Evolutionary conservation across 805 yeast genomes (phyloP).

Genomic region (Zygotorulaspora florentina): DNA sequence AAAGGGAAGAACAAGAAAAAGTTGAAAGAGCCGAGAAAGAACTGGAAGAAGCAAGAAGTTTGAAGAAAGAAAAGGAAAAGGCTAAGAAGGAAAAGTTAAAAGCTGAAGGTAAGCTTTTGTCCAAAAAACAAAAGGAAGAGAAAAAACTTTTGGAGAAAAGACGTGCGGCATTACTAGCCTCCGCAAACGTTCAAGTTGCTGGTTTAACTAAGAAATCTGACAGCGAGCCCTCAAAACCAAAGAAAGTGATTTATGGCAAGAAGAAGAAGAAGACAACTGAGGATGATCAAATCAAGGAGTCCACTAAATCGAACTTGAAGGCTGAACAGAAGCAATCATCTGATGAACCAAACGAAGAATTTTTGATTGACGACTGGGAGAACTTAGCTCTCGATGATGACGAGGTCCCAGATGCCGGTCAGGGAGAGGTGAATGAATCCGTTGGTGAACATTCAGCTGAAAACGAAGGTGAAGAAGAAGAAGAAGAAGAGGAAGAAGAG

Average conservation of each 20-base stretch:
- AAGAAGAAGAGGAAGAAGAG: conserved; percentile 30
- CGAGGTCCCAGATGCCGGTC: conserved; percentile 40
- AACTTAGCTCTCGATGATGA: conserved; percentile 58
- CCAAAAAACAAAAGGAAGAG: conserved; percentile 94
- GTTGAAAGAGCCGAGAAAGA: conserved; percentile 41
- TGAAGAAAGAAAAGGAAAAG: conserved; percentile 83
- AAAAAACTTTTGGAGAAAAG: conserved; percentile 82
- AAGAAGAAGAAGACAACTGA: conserved; percentile 53
- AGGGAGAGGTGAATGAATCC: conserved; percentile 13
- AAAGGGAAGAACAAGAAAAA: conserved; percentile 48
- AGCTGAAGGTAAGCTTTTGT: conserved; percentile 91
- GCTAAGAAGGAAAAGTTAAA: conserved; percentile 84
- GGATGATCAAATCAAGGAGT: conserved; percentile 29
- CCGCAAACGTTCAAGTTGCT: conserved; percentile 69
- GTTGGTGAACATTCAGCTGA: conserved; percentile 27
- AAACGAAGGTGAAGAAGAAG: conserved; percentile 34
- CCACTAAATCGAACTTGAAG: conserved; percentile 22
- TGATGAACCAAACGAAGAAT: conserved; percentile 47
- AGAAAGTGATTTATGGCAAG: conserved; percentile 66
- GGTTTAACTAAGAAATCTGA: conserved; percentile 50
- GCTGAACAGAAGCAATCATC: conserved; percentile 22
- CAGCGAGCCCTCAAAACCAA: conserved; percentile 43
- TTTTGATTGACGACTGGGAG: conserved; percentile 84
- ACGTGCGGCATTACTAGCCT: conserved; percentile 73
- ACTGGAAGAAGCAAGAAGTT: conserved; percentile 53